Percentiles rank a stretch among this genome's conserved stretches.
Evolutionary conservation across 768 basidiomycete species (phyloP).

Genomic region (Postia placenta): DNA sequence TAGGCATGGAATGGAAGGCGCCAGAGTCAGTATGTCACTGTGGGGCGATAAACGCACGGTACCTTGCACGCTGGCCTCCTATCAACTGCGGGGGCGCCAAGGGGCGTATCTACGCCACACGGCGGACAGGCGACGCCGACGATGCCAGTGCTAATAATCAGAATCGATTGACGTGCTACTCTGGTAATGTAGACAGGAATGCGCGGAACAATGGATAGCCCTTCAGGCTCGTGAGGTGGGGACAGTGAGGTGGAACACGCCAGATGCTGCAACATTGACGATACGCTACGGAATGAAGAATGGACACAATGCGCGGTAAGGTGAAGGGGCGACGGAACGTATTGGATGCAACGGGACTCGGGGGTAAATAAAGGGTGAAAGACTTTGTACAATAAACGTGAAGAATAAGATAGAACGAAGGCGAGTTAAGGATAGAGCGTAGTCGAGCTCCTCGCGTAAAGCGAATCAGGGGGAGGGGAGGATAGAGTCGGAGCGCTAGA

Average conservation of each 20-base stretch:
- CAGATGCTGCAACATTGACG: slow-evolving; percentile 41
- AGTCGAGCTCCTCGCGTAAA: slow-evolving; percentile 48
- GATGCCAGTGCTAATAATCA: slow-evolving; percentile 4
- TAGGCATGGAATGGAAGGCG: not conserved
- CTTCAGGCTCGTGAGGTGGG: slow-evolving; percentile 30
- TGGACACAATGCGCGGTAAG: slow-evolving; percentile 21
- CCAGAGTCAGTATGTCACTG: not conserved
- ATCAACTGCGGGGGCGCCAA: too few relatives aligned
- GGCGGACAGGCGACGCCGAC: too few relatives aligned
- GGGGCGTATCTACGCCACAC: too few relatives aligned
- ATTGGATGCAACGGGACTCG: slow-evolving; percentile 1
- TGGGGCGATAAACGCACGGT: too few relatives aligned
- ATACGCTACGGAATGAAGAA: slow-evolving; percentile 20
- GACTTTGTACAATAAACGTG: slow-evolving; percentile 59
- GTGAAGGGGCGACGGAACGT: slow-evolving; percentile 13
- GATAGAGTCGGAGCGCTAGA: slow-evolving; percentile 16
- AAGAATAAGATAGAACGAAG: slow-evolving; percentile 81
- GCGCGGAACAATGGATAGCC: slow-evolving; percentile 18
- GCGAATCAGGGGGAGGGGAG: slow-evolving; percentile 18
- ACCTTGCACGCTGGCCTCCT: too few relatives aligned
- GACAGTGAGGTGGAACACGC: slow-evolving; percentile 32
- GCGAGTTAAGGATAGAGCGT: slow-evolving; percentile 32
- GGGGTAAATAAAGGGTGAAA: slow-evolving; percentile 9
- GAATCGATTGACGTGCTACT: slow-evolving; percentile 8
- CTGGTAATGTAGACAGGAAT: slow-evolving; percentile 20